Evolutionary conservation across 805 yeast species (phyloP).

Genomic region (Wickerhamomyces queroliae): DNA sequence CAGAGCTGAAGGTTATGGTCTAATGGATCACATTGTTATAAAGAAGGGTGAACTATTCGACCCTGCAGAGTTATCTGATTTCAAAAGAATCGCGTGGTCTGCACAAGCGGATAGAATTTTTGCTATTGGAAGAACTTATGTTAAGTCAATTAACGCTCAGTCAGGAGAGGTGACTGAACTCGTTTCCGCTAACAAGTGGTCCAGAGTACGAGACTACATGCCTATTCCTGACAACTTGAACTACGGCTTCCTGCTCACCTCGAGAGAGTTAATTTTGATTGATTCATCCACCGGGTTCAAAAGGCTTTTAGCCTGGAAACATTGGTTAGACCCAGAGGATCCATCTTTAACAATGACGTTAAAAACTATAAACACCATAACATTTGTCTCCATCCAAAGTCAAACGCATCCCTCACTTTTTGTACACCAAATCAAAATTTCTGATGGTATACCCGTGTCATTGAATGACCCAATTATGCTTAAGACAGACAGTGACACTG

Average conservation of each 20-base stretch:
- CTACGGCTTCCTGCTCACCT: conserved; percentile 52
- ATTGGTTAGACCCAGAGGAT: conserved; percentile 51
- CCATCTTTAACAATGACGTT: conserved; percentile 40
- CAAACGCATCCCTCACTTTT: conserved; percentile 26
- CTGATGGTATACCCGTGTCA: conserved; percentile 30
- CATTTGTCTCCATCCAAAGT: conserved; percentile 23
- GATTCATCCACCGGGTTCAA: conserved; percentile 29
- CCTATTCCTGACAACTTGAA: conserved; percentile 23
- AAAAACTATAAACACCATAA: conserved; percentile 16
- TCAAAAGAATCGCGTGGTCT: conserved; percentile 48
- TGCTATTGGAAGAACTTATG: conserved; percentile 37
- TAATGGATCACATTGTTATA: background rate
- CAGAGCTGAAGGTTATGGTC: background rate
- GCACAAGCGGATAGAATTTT: conserved; percentile 23
- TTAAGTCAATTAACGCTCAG: conserved; percentile 27
- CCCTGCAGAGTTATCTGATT: conserved; percentile 47
- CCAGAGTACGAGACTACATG: conserved; percentile 35
- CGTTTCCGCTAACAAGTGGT: conserved; percentile 22
- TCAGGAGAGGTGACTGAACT: conserved; percentile 25
- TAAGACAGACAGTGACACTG: conserved; percentile 3
- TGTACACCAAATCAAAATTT: conserved; percentile 29
- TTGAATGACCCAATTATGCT: conserved; percentile 30
- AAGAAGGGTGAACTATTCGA: conserved; percentile 24
- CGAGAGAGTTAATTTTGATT: conserved; percentile 58
- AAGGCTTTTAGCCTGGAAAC: conserved; percentile 68